Base-by-base conservation (phyloP, 169 alveolate species). In the Ichthyophthirius multifiliis region DNA sequence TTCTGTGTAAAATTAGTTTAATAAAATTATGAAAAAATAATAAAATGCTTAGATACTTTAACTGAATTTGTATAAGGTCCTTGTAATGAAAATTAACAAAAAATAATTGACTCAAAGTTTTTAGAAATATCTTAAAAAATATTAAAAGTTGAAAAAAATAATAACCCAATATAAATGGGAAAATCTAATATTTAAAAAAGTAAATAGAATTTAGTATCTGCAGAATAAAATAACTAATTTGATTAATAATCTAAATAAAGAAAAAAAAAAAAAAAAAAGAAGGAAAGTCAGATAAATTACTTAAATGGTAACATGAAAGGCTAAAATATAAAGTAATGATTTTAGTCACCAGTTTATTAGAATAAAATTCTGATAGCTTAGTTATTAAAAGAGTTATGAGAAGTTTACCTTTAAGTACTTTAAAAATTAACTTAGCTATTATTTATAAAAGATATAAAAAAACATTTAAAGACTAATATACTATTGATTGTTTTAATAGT, bases 331-430 rank as follows among this genome's bases (percentile, higher is more conserved):
- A 78, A 16, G 75, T 78, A 6, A 78, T 78, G 84, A 63, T 78
- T 15, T 37, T 78, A 12, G 76, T 78, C 20, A 78, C 43, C 2
- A 32, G 74, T 43, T 65, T 78, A 47, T 32, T 78, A 5, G 84
- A 78, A 45, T 78, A 64, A 30, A 78, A 78, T 44, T 46, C 48
- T 16, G 84, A 78, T 23, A 39, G 77, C 13, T 45, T 55, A 6
- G 84, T 75, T 2, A 34, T 78, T 41, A 78, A 78, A 45, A 78
- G 84, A 78, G 65, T 78, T 16, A 78, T 78, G 84, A 63, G 84
- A 32, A 43, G 78, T 31, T 32, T 78, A 4, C 84, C 84, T 0
- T 30, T 78, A 1, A 47, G 34, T 41, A 78, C 73, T 4, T 16
- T 78, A n/a, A 78, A 78, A 63, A 78, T 30, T 30, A 78, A 78